Evolutionary conservation across 345 rosid genomes (phyloP).

Genomic region (Populus simonii): DNA sequence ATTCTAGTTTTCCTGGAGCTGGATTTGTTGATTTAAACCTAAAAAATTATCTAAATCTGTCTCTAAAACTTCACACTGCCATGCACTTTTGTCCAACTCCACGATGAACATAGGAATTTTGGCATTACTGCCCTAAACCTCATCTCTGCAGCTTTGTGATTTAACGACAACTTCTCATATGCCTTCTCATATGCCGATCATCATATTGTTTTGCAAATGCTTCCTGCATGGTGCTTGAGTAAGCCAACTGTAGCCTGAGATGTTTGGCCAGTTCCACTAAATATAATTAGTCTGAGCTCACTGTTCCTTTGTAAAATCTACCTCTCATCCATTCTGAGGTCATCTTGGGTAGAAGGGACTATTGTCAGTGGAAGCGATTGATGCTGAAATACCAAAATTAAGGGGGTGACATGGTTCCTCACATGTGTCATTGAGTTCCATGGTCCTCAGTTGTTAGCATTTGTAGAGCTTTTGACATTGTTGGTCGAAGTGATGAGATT

Average conservation of each 20-base stretch:
- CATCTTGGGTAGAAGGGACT: conserved; percentile 81
- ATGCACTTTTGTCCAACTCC: neutral
- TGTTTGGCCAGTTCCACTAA: neutral
- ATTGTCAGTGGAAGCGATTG: conserved; percentile 52
- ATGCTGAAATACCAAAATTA: conserved; percentile 42
- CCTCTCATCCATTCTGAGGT: conserved; percentile 11
- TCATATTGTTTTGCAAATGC: neutral
- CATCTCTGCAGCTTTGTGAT: conserved; percentile 3
- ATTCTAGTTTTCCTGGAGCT: neutral
- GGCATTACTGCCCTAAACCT: neutral
- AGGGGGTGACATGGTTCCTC: conserved; percentile 37
- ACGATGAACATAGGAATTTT: neutral
- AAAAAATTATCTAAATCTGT: neutral
- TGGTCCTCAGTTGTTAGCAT: conserved; percentile 59
- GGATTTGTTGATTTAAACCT: neutral
- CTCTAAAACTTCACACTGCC: neutral
- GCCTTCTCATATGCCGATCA: neutral
- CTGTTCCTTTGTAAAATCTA: neutral
- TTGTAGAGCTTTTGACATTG: conserved; percentile 76
- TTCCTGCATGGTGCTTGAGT: neutral
- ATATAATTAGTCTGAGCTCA: neutral
- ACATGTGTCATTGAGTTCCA: conserved; percentile 58
- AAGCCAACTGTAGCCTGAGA: neutral
- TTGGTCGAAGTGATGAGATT: conserved; percentile 58
- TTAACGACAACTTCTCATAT: neutral